Conservation (phyloP, 1,139 yeast genomes). For the Saccharomyces pastorianus region DNA sequence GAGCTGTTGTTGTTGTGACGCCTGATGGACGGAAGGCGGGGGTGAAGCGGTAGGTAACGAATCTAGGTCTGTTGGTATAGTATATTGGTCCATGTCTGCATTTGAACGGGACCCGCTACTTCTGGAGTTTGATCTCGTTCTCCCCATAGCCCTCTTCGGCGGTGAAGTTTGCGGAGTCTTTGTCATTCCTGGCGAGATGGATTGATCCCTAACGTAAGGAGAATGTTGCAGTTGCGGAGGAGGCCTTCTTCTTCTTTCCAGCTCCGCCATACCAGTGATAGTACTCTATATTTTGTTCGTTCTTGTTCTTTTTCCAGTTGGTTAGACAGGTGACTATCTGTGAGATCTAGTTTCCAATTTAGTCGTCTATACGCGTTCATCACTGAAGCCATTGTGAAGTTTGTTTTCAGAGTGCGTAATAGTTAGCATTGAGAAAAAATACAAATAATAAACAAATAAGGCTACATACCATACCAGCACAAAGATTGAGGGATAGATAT, state of each 20-base stretch:
- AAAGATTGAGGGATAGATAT: neutral
- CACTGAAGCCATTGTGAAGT: neutral
- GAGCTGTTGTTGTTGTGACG: neutral
- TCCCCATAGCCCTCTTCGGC: slow-evolving; percentile 9
- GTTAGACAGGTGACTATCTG: neutral
- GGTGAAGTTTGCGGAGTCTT: slow-evolving; percentile 1
- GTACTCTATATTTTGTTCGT: too few relatives aligned
- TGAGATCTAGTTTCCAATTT: neutral
- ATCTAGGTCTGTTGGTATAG: neutral
- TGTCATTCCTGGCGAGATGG: slow-evolving; percentile 2
- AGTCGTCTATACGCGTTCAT: neutral
- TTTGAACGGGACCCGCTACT: slow-evolving; percentile 25
- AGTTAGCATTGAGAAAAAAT: neutral
- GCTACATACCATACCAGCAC: neutral
- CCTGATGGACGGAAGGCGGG: neutral
- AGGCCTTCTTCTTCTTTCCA: slow-evolving; percentile 12
- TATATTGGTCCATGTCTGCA: slow-evolving; percentile 7
- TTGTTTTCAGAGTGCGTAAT: neutral
- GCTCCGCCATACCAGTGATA: slow-evolving; percentile 9
- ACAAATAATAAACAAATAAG: neutral
- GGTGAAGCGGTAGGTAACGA: neutral
- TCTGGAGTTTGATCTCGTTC: slow-evolving; percentile 29
- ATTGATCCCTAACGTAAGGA: slow-evolving; percentile 3
- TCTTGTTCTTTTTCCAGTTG: neutral
- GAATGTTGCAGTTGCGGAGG: slow-evolving; percentile 5